A percentile compares a stretch with the other conserved stretches of the same genome.
phyloP scores from a whole-genome alignment of 2,329 filamentous ascomycete species.

The Capronia americana region DNA sequence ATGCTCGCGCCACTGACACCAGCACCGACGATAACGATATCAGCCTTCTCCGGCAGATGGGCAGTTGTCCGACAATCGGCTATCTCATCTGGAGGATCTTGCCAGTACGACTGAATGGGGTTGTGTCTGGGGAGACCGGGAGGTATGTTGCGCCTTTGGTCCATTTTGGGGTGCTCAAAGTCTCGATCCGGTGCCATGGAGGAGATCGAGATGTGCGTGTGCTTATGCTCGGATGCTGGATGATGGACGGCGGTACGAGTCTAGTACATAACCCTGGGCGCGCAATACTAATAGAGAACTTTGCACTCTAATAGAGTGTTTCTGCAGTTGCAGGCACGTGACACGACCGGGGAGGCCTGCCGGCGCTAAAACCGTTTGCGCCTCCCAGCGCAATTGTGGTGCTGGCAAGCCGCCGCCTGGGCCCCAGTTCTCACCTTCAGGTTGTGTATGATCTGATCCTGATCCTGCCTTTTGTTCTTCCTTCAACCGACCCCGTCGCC shows the following conservation, averaged over 20 bases:
- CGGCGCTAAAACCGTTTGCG: conserved; percentile 15
- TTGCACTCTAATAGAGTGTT: neutral
- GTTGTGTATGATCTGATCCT: neutral
- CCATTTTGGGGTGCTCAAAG: conserved; percentile 23
- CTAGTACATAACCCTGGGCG: neutral
- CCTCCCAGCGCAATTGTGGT: conserved; percentile 3
- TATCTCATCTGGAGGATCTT: conserved; percentile 42
- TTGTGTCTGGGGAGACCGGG: conserved; percentile 46
- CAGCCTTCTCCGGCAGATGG: conserved; percentile 41
- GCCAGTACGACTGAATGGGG: conserved; percentile 48
- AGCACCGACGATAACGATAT: conserved; percentile 49
- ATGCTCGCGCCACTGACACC: conserved; percentile 49
- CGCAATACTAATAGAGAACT: neutral
- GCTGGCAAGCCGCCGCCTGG: conserved; percentile 1
- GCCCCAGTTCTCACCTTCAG: conserved; percentile 10
- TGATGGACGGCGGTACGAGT: neutral
- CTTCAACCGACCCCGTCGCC: conserved; percentile 9
- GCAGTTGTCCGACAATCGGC: conserved; percentile 32
- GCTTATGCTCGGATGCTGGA: neutral
- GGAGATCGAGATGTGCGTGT: conserved; percentile 1
- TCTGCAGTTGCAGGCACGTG: neutral
- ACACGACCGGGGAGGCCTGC: neutral
- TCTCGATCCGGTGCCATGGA: conserved; percentile 9
- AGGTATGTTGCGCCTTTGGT: conserved; percentile 27
- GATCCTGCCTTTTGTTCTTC: conserved; percentile 15